Percentiles rank a stretch among this genome's conserved stretches.
Evolutionary conservation across 2,329 filamentous ascomycete species (phyloP).

Genomic region (Xylaria digitata): DNA sequence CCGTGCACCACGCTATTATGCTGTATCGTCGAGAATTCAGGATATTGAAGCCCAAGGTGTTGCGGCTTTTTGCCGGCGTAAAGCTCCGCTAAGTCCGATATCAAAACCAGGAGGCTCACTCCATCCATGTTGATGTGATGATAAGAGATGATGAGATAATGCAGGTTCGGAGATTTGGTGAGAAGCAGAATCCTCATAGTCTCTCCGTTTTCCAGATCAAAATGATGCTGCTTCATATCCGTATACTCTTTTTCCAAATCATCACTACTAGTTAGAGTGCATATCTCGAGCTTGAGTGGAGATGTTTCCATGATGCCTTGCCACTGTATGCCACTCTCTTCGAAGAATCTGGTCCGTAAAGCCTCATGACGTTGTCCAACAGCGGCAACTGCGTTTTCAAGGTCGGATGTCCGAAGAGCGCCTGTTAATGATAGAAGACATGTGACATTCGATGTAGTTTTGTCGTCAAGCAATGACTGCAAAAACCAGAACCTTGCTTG

Average conservation of each 20-base stretch:
- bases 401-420: too few relatives aligned
- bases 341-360: constrained; percentile 51
- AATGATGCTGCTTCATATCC: neutral
- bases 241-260: neutral
- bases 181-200: constrained; percentile 12
- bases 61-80: too few relatives aligned
- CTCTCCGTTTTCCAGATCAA: neutral
- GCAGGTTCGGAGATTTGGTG: neutral
- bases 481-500: constrained; percentile 12
- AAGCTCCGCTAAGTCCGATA: too few relatives aligned
- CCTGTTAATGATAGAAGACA: too few relatives aligned
- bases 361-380: constrained; percentile 51
- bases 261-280: too few relatives aligned
- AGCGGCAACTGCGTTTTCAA: constrained; percentile 50
- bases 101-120: too few relatives aligned
- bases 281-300: neutral
- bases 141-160: neutral
- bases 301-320: neutral
- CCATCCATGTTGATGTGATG: constrained; percentile 24
- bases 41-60: too few relatives aligned
- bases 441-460: neutral
- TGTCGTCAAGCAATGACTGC: neutral
- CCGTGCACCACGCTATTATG: too few relatives aligned
- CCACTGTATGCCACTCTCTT: too few relatives aligned
- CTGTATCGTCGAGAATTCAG: too few relatives aligned